Percentiles rank a stretch among this genome's conserved stretches.
These are phyloP conservation scores for Cyberlindnera xylosilytica DNA, from an alignment of 805 yeast genomes.

Conservation along the genomic window DNA sequence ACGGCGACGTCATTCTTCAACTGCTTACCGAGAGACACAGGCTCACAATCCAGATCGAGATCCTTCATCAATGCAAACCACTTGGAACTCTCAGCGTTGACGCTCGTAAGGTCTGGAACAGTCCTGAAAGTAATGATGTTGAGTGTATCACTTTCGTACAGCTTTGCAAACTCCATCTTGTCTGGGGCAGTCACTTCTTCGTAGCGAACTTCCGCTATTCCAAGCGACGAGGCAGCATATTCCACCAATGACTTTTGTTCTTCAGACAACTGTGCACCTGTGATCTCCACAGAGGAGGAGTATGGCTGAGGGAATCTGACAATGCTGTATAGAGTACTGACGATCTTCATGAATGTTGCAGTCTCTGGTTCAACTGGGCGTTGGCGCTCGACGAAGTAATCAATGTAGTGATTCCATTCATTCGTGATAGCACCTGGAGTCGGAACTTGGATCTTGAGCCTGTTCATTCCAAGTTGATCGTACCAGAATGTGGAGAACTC, in stretches of 20 bases:
- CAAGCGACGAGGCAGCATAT: not conserved
- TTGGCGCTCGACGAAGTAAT: conserved; percentile 8
- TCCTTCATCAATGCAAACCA: not conserved
- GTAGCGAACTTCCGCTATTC: not conserved
- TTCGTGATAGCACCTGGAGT: not conserved
- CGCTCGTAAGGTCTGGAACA: conserved; percentile 3
- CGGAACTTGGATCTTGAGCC: not conserved
- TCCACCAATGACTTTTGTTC: not conserved
- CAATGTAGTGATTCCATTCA: conserved; percentile 18
- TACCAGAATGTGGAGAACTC: conserved; percentile 7
- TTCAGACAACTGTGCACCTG: not conserved
- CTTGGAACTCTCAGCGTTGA: conserved; percentile 1
- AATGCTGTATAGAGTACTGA: not conserved
- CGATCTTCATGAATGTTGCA: not conserved
- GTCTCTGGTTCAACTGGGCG: not conserved
- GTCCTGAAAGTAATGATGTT: not conserved
- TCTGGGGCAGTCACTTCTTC: too few relatives aligned
- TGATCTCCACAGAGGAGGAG: conserved; percentile 1
- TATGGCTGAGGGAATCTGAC: conserved; percentile 6
- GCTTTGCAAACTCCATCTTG: not conserved
- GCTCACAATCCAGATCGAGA: too few relatives aligned
- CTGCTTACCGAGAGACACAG: too few relatives aligned
- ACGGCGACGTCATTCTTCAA: too few relatives aligned
- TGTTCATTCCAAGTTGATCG: not conserved
- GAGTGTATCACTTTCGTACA: not conserved